phyloP scores from a whole-genome alignment of 2,329 filamentous ascomycete species.

The Cytospora paraplurivora region DNA sequence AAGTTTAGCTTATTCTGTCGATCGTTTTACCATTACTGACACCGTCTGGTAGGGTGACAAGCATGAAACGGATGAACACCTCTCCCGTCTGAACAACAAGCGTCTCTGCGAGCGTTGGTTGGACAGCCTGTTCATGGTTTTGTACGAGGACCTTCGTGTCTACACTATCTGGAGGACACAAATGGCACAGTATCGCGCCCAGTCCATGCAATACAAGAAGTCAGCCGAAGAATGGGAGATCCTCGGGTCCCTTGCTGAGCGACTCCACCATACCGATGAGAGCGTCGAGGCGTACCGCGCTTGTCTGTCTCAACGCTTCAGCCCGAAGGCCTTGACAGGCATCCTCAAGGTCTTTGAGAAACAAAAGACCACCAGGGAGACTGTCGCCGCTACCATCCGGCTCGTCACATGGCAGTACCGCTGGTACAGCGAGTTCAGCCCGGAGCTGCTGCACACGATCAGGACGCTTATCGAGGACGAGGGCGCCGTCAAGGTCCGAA shows the following conservation, averaged over 20 bases:
- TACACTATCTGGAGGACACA: conserved; percentile 99
- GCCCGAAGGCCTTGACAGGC: conserved; percentile 86
- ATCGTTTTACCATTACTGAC: conserved; percentile 33
- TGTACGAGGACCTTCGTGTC: conserved; percentile 95
- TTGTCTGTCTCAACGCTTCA: conserved; percentile 86
- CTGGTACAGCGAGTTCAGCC: conserved; percentile 99
- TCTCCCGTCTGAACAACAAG: conserved; percentile 95
- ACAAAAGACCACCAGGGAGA: conserved; percentile 76
- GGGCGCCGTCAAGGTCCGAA: conserved; percentile 94
- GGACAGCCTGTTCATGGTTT: conserved; percentile 98
- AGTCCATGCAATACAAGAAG: conserved; percentile 95
- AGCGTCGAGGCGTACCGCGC: conserved; percentile 90
- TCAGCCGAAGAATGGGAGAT: conserved; percentile 98
- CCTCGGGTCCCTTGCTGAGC: conserved; percentile 86
- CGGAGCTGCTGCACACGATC: conserved; percentile 82
- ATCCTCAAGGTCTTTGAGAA: conserved; percentile 79
- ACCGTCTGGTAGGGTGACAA: conserved; percentile 51
- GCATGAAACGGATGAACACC: conserved; percentile 63
- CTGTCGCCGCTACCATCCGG: conserved; percentile 81
- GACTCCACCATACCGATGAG: conserved; percentile 89
- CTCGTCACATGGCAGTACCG: conserved; percentile 97
- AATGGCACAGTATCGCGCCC: conserved; percentile 91
- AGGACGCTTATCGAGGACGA: conserved; percentile 95
- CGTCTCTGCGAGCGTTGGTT: conserved; percentile 96
- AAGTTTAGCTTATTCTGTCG: conserved; percentile 36